Evolutionary conservation across 306 rosid genomes (phyloP).

Genomic region (Crotalaria pallida): DNA sequence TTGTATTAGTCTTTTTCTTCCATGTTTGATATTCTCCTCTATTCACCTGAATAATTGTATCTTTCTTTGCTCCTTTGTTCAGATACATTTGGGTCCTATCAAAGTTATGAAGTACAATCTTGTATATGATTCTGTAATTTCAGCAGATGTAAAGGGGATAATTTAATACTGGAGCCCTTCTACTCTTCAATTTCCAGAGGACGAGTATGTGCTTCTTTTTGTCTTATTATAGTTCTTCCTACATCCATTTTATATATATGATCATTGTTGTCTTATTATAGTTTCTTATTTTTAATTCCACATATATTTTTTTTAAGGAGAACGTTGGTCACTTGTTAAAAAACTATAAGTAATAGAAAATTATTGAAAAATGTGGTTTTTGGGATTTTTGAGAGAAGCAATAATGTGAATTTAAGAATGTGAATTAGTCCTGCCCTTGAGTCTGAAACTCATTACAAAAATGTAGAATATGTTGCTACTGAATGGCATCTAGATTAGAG

Average conservation of each 20-base stretch:
- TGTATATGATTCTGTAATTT: constrained; percentile 64
- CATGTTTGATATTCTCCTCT: not conserved
- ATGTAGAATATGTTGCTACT: not conserved
- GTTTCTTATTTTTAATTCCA: too few relatives aligned
- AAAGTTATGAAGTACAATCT: constrained; percentile 84
- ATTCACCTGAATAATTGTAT: not conserved
- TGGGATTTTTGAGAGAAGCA: too few relatives aligned
- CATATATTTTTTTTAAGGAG: too few relatives aligned
- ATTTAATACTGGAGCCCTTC: constrained; percentile 82
- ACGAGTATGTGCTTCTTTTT: constrained; percentile 52
- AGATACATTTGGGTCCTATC: constrained; percentile 81
- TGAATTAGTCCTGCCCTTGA: constrained; percentile 2
- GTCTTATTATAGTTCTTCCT: constrained; percentile 10
- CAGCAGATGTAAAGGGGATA: constrained; percentile 81
- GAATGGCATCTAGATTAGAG: constrained; percentile 21
- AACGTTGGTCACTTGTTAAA: too few relatives aligned
- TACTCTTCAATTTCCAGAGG: constrained; percentile 77
- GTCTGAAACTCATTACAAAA: constrained; percentile 11
- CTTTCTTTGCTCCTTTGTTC: constrained; percentile 21
- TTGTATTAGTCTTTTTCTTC: not conserved
- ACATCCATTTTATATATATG: not conserved
- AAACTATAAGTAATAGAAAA: too few relatives aligned
- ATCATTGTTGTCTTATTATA: too few relatives aligned
- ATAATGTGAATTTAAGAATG: too few relatives aligned
- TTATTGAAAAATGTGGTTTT: too few relatives aligned